Conservation (phyloP, 1,284 basidiomycete genomes). For the Omphalotus olearius region DNA sequence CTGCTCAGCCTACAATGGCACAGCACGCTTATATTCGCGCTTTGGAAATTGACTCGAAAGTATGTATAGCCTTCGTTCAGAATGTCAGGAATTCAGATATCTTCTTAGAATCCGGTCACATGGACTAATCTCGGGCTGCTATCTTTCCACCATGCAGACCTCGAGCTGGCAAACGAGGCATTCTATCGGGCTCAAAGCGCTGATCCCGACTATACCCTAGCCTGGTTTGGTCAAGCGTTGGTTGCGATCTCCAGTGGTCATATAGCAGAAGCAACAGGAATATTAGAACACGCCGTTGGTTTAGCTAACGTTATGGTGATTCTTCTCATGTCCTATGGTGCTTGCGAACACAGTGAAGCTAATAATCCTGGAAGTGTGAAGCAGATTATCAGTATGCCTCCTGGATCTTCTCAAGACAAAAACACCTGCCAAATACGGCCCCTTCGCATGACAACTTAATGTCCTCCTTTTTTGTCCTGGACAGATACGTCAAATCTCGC, state of each 20-base stretch:
- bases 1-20: constrained; percentile 63
- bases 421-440: constrained; percentile 22
- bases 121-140: constrained; percentile 93
- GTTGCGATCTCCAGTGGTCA: constrained; percentile 72
- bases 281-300: constrained; percentile 83
- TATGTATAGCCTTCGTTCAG: constrained; percentile 25
- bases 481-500: constrained; percentile 68
- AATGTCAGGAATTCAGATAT: background rate
- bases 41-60: constrained; percentile 81
- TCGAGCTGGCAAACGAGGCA: constrained; percentile 82
- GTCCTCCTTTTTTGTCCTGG: constrained; percentile 78
- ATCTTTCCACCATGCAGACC: constrained; percentile 81
- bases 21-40: constrained; percentile 94
- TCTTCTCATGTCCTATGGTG: constrained; percentile 13
- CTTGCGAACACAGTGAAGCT: background rate
- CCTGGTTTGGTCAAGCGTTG: constrained; percentile 95
- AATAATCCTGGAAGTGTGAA: constrained; percentile 51
- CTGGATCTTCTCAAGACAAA: constrained; percentile 51
- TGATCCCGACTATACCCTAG: constrained; percentile 85
- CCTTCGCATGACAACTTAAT: constrained; percentile 44
- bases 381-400: constrained; percentile 82
- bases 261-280: constrained; percentile 55
- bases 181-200: constrained; percentile 87
- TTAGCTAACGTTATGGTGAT: constrained; percentile 69
- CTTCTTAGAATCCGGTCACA: constrained; percentile 58